A percentile compares a stretch with the other conserved stretches of the same genome.
Conservation (phyloP, 2,329 filamentous ascomycete genomes). For the Immersiporthe knoxdaviesiana region DNA sequence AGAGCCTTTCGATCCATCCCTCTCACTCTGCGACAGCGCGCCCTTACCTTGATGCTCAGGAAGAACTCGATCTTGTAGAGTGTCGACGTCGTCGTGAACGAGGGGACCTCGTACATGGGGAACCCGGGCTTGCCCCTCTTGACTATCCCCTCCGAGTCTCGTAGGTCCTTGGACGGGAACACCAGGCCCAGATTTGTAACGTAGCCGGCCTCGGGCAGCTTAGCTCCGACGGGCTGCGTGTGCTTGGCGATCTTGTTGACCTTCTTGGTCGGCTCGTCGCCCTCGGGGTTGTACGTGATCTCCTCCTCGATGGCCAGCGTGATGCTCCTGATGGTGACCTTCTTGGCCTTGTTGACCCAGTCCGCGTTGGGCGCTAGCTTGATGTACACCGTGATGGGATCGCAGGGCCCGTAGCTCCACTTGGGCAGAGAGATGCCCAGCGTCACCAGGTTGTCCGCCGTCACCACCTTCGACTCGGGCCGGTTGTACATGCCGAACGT, state of each 20-base stretch:
- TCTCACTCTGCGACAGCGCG: too few species aligned
- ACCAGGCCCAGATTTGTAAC: conserved; percentile 89
- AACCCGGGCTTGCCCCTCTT: conserved; percentile 84
- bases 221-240: conserved; percentile 78
- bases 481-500: conserved; percentile 99
- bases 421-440: conserved; percentile 89
- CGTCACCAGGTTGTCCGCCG: conserved; percentile 88
- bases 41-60: conserved; percentile 81
- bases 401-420: conserved; percentile 95
- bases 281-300: conserved; percentile 98
- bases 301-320: conserved; percentile 95
- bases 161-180: conserved; percentile 85
- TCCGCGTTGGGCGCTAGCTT: conserved; percentile 91
- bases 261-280: conserved; percentile 91
- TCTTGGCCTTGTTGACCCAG: conserved; percentile 86
- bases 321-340: conserved; percentile 92
- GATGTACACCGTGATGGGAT: conserved; percentile 95
- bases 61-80: conserved; percentile 99
- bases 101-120: conserved; percentile 83
- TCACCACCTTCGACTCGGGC: conserved; percentile 83
- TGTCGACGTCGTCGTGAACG: conserved; percentile 91
- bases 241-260: conserved; percentile 85
- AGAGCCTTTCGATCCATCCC: too few species aligned
- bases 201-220: conserved; percentile 88
- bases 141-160: conserved; percentile 86